phyloP scores from a whole-genome alignment of 2,329 filamentous ascomycete species.

The Nannizziopsis arthrosporioides region DNA sequence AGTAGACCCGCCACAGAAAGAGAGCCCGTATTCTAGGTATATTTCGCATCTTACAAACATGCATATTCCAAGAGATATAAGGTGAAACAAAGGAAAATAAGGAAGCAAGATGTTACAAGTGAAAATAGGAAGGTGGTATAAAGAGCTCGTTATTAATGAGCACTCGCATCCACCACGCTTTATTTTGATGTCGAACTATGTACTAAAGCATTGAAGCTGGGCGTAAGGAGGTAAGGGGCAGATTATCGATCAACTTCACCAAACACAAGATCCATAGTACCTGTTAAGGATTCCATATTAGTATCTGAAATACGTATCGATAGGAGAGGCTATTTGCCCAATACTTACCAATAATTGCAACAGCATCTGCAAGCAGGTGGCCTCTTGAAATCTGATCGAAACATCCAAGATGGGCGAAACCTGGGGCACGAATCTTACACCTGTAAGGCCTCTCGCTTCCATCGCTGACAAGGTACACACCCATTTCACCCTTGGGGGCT shows the following conservation, averaged over 20 bases:
- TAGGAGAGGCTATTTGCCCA: not conserved
- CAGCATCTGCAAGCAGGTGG: constrained; percentile 88
- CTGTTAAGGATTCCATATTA: constrained; percentile 18
- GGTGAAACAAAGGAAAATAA: too few species aligned
- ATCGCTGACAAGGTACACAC: constrained; percentile 89
- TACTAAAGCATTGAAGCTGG: constrained; percentile 1
- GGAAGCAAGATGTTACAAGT: too few species aligned
- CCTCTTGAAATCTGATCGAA: constrained; percentile 91
- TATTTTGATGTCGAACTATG: constrained; percentile 1
- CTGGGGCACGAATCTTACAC: constrained; percentile 92
- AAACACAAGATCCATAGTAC: constrained; percentile 78
- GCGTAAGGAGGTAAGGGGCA: not conserved
- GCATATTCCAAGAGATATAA: too few species aligned
- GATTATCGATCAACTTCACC: constrained; percentile 52
- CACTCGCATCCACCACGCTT: not conserved
- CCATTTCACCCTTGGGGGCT: constrained; percentile 99
- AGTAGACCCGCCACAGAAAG: too few species aligned
- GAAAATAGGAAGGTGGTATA: too few species aligned
- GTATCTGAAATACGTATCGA: not conserved
- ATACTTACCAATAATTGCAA: constrained; percentile 68
- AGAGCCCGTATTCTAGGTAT: too few species aligned
- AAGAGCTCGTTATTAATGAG: not conserved
- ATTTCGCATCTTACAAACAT: too few species aligned
- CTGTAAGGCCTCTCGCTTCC: constrained; percentile 93
- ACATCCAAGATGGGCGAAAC: constrained; percentile 85